Percentiles rank a stretch among this genome's conserved stretches.
These are phyloP conservation scores for Brassica hybrid DNA, from an alignment of 441 rosid genomes.

Conservation along the genomic window DNA sequence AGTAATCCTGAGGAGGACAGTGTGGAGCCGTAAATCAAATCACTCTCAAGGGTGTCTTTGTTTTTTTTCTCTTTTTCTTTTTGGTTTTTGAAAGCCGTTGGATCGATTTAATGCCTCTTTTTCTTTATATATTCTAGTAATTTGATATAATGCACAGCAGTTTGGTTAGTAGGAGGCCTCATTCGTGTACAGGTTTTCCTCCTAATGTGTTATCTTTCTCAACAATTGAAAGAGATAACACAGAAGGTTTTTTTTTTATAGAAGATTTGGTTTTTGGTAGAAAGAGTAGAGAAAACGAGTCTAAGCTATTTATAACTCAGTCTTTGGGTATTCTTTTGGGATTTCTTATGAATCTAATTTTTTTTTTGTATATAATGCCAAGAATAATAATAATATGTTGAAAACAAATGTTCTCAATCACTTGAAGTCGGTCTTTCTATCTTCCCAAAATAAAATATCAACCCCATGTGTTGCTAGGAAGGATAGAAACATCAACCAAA, in stretches of 20 bases:
- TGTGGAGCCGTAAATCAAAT: constrained; percentile 25
- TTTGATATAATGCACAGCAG: constrained; percentile 4
- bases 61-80: not conserved
- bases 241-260: not conserved
- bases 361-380: not conserved
- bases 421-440: not conserved
- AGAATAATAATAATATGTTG: not conserved
- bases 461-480: not conserved
- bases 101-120: constrained; percentile 8
- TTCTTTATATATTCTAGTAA: not conserved
- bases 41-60: not conserved
- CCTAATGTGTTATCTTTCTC: constrained; percentile 23
- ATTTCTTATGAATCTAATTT: not conserved
- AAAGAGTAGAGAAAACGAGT: constrained; percentile 5
- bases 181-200: constrained; percentile 31
- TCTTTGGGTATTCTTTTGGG: constrained; percentile 7
- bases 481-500: not conserved
- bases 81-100: not conserved
- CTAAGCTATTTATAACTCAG: not conserved
- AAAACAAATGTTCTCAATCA: not conserved
- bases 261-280: constrained; percentile 37
- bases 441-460: not conserved
- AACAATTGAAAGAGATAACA: constrained; percentile 17
- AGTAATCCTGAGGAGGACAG: constrained; percentile 42
- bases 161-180: constrained; percentile 13